These are phyloP conservation scores for Pyrenochaeta sp. DNA, from an alignment of 2,329 filamentous ascomycete species.

Conservation along the genomic window DNA sequence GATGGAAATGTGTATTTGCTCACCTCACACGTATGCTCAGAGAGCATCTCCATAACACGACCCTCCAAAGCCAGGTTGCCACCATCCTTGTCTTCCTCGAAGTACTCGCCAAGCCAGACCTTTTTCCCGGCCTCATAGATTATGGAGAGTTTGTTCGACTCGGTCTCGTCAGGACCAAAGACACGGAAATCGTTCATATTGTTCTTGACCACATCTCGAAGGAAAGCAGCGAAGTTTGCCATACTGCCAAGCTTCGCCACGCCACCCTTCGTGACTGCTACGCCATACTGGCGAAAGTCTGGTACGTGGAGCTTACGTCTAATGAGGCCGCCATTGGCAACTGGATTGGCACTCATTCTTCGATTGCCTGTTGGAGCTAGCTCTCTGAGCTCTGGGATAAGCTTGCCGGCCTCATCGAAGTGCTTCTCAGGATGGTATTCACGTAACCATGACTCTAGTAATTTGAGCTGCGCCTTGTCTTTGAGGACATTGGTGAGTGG, in stretches of 20 bases:
- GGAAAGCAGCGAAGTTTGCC: slow-evolving; percentile 72
- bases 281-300: slow-evolving; percentile 73
- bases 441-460: slow-evolving; percentile 79
- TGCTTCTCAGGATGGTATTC: slow-evolving; percentile 77
- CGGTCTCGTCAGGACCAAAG: slow-evolving; percentile 81
- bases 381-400: slow-evolving; percentile 69
- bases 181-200: slow-evolving; percentile 76
- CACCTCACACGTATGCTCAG: slow-evolving; percentile 78
- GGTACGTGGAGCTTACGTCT: slow-evolving; percentile 73
- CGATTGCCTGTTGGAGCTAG: slow-evolving; percentile 71
- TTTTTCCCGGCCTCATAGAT: slow-evolving; percentile 81
- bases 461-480: slow-evolving; percentile 71
- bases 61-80: slow-evolving; percentile 75
- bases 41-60: slow-evolving; percentile 85
- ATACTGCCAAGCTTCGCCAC: slow-evolving; percentile 69
- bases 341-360: slow-evolving; percentile 80
- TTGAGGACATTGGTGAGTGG: slow-evolving; percentile 74
- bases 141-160: slow-evolving; percentile 78
- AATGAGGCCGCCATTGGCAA: slow-evolving; percentile 75
- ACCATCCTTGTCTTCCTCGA: slow-evolving; percentile 77
- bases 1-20: not conserved
- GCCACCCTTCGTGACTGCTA: slow-evolving; percentile 69
- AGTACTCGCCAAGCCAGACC: slow-evolving; percentile 81
- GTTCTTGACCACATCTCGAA: slow-evolving; percentile 71
- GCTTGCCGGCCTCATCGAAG: slow-evolving; percentile 70